A percentile compares a stretch with the other conserved stretches of the same genome.
Evolutionary conservation across 2,329 filamentous ascomycete genomes (phyloP).

Genomic region (Neonectria faginata): DNA sequence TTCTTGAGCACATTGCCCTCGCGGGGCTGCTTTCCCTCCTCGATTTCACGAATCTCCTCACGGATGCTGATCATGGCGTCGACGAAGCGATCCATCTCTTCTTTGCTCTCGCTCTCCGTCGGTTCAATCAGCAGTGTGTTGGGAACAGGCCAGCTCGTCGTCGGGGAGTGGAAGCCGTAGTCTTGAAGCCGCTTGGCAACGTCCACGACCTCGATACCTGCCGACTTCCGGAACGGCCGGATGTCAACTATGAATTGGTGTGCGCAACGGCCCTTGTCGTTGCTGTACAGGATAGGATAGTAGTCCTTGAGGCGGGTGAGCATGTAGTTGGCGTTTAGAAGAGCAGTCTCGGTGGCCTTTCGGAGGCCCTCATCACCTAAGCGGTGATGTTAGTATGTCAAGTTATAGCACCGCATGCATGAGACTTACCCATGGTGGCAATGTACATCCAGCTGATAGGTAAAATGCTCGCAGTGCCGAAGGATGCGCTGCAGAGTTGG

Average conservation of each 20-base stretch:
- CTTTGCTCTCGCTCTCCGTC: conserved; percentile 91
- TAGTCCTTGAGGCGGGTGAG: conserved; percentile 86
- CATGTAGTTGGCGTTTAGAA: conserved; percentile 98
- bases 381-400: background rate
- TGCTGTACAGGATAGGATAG: conserved; percentile 95
- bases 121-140: conserved; percentile 99
- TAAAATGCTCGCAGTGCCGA: background rate
- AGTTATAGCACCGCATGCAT: background rate
- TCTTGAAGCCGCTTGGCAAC: conserved; percentile 97
- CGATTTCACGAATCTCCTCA: conserved; percentile 84
- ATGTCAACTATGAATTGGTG: conserved; percentile 98
- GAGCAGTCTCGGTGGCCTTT: conserved; percentile 88
- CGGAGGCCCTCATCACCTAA: conserved; percentile 73
- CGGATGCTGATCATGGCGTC: conserved; percentile 90
- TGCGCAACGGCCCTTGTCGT: conserved; percentile 86
- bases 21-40: conserved; percentile 80
- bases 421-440: background rate
- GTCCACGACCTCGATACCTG: conserved; percentile 90
- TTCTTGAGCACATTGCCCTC: conserved; percentile 89
- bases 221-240: conserved; percentile 83
- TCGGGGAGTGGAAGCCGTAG: conserved; percentile 96
- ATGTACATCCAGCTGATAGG: conserved; percentile 1
- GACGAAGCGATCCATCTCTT: conserved; percentile 93
- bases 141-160: conserved; percentile 95
- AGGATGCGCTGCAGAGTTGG: background rate